Conservation (phyloP, 2,329 filamentous ascomycete genomes). For the Geosmithia flava region DNA sequence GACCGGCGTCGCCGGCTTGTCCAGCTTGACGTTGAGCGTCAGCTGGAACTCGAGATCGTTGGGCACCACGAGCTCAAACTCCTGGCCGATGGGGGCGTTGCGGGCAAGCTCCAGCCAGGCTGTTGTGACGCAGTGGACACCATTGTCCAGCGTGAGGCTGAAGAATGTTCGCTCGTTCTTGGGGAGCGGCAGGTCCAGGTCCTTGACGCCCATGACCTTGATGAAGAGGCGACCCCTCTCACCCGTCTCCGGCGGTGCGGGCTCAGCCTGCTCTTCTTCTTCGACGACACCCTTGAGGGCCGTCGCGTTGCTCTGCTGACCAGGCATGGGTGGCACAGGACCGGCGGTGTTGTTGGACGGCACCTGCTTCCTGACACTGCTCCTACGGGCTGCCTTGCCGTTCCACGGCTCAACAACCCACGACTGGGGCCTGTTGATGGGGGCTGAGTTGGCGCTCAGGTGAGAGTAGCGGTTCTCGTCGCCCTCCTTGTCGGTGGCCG, state of each 20-base stretch:
- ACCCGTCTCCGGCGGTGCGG: conserved; percentile 59
- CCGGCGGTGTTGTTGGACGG: conserved; percentile 33
- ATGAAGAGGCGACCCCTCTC: conserved; percentile 90
- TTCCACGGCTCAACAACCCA: conserved; percentile 99
- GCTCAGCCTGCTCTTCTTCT: conserved; percentile 46
- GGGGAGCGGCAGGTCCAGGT: conserved; percentile 82
- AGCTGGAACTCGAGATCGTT: conserved; percentile 99
- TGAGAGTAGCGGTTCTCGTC: conserved; percentile 42
- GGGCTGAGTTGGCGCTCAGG: conserved; percentile 55
- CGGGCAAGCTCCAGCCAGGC: conserved; percentile 87
- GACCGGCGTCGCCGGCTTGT: conserved; percentile 56
- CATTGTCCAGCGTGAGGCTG: conserved; percentile 94
- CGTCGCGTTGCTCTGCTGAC: conserved; percentile 70
- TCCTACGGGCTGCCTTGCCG: conserved; percentile 58
- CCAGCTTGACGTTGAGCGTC: conserved; percentile 88
- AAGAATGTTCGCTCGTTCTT: conserved; percentile 89
- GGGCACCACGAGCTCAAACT: conserved; percentile 94
- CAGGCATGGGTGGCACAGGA: conserved; percentile 70
- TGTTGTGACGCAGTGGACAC: conserved; percentile 93
- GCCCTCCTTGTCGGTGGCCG: conserved; percentile 69
- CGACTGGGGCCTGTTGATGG: conserved; percentile 75
- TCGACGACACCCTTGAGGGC: conserved; percentile 56
- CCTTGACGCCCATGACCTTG: conserved; percentile 97
- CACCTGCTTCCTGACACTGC: conserved; percentile 42
- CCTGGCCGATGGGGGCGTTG: conserved; percentile 89